Base-by-base conservation (phyloP, 1,284 basidiomycete genomes). In the Gomphus sp. region DNA sequence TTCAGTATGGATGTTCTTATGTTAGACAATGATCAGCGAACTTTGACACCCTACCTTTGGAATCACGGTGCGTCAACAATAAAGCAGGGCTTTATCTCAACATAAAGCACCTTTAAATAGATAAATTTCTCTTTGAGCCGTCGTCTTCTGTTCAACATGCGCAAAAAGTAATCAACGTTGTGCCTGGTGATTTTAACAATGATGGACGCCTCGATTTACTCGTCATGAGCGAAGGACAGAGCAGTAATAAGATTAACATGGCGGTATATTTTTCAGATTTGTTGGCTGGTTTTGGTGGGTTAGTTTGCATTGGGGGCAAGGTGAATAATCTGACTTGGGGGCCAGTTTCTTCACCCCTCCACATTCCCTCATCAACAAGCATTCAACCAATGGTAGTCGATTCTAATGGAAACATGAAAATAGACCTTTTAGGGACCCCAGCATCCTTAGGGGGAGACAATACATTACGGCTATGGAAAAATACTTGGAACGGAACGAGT, bases 181-280 rank as follows among this genome's bases (percentile, higher is more conserved):
- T 98, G 1, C 93, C 95, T 0, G 91, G 90, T 22, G 96, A 99
- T 72, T 95, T 90, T 69, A 91, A 94, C 34, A 90, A 93, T 68
- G 89, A 95, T 62, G 96, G 96, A 10, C 85, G 84, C 66, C 78
- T 98, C 6, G 96, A 98, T 71, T 69, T 98, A 4, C 81, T 98
- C 6, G 81, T 98, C 56, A 94, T 98, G 89, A 81, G 83, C 54
- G 75, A 82, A 64, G 78, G 73, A 63, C 70, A 68, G 56, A 76
- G 67, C 59, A 76, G 66, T 58, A 76, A 66, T 64, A 80, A 79
- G 61, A 71, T 90, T 33, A 81, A 84, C 36, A 78, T 94, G 72
- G 74, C 74, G 12, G 70, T 96, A 14, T 91, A 92, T 69, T 73
- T 82, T 58, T 86, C 82, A 37, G 74, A 76, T 41, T 72, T 80